A percentile compares a stretch with the other conserved stretches of the same genome.
Conservation (phyloP, 176 grass and related monocot genomes). For the Tuctoria greenei region DNA sequence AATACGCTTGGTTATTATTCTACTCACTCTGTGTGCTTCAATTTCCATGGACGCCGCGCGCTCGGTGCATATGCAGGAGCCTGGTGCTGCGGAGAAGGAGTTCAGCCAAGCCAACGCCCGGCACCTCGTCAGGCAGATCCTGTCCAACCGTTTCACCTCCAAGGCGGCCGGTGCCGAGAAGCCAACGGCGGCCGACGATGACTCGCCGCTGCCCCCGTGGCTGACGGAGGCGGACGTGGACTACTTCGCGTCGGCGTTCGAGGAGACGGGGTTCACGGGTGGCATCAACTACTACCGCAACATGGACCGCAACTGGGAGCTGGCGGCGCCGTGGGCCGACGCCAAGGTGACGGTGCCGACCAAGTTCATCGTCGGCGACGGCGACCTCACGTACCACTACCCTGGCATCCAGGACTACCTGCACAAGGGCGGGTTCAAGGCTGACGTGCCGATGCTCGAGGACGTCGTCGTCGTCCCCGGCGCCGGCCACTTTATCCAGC, state of each 20-base stretch:
- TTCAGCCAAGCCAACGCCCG: slow-evolving; percentile 24
- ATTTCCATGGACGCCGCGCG: no score
- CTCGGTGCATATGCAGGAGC: slow-evolving; percentile 48
- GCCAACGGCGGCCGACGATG: not conserved
- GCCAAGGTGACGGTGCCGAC: slow-evolving; percentile 45
- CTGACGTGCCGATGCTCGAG: slow-evolving; percentile 43
- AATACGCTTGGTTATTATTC: no score
- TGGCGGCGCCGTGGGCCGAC: slow-evolving; percentile 47
- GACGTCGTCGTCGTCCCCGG: slow-evolving; percentile 47
- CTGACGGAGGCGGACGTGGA: slow-evolving; percentile 43
- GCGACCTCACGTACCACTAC: slow-evolving; percentile 51
- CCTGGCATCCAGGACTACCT: slow-evolving; percentile 49
- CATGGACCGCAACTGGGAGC: slow-evolving; percentile 65
- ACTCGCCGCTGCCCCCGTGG: slow-evolving; percentile 19
- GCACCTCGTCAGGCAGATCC: slow-evolving; percentile 2
- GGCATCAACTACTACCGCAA: slow-evolving; percentile 57
- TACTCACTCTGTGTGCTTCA: no score
- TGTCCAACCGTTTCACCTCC: slow-evolving; percentile 24
- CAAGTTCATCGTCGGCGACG: slow-evolving; percentile 54
- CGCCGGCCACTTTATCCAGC: slow-evolving; percentile 54
- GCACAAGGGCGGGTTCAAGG: slow-evolving; percentile 42
- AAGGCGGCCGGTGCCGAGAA: not conserved
- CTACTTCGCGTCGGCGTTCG: slow-evolving; percentile 41
- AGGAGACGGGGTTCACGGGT: slow-evolving; percentile 50
- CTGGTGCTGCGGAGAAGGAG: slow-evolving; percentile 44